Evolutionary conservation across 306 rosid genomes (phyloP), one percentile per base, ranked within the genome.

Genomic region (Acmispon strigosus): DNA sequence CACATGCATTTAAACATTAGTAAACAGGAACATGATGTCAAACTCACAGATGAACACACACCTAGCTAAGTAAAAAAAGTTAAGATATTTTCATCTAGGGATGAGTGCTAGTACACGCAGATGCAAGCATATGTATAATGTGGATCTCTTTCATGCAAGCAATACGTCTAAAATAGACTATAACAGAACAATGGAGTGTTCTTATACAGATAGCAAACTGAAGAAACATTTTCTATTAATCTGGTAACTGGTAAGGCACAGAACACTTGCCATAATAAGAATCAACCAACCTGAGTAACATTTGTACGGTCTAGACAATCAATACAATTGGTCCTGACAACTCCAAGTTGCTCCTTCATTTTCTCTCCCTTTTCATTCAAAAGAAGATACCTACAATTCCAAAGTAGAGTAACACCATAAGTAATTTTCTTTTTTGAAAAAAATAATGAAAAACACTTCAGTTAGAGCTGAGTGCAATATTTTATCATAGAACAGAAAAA

Each of bases 251-350:
- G 57, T 32, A 65, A 66, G 70, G 45, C 60, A 68, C 61, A 53
- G 8, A 61, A 34, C 50, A 80, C 29, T 62, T 52, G 60, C 14
- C 51, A 43, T 17, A 22, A 47, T 14, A 45, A 29, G 57, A 65
- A 37, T 47, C 52, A 84, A 80, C 83, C 48, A 73, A 89, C 99
- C 97, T 94, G 99, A 49, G 97, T 94, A 52, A 94, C 99, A 86
- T 94, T 94, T 41, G 99, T 87, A 73, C 99, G 97, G 77, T 94
- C 99, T 70, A 94, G 83, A 81, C 99, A 94, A 84, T 94, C 99
- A 79, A 91, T 86, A 79, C 99, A 94, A 73, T 91, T 94, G 80
- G 91, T 86, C 84, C 99, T 86, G 64, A 87, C 89, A 81, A 94
- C 89, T 77, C 99, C 99, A 47, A 75, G 88, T 68, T 94, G 99